Base-by-base conservation (phyloP, 2,329 filamentous ascomycete species). In the Cladosporium sp. region DNA sequence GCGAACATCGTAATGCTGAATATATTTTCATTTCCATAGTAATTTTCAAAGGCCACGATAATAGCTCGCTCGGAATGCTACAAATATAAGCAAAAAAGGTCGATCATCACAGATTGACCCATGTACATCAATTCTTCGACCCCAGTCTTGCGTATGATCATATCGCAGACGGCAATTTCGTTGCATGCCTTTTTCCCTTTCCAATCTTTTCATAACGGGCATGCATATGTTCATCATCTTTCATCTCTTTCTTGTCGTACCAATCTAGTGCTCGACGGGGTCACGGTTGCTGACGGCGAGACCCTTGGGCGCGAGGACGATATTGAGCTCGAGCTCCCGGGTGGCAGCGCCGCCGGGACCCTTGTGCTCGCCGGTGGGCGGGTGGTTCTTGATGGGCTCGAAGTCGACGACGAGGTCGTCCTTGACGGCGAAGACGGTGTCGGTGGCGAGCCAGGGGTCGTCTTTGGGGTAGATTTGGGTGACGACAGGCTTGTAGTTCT, bases 351-450 rank as follows among this genome's bases (percentile, higher is more conserved):
- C 74, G 37, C 74, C 74, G 11, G 72, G 73, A 5, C 74, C 74
- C 53, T 69, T 71, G 67, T 76, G 73, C 50, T 69, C 67, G 23
- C 64, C 63, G 75, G 87, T 82, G 67, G 78, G 75, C 77, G 86
- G 83, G 68, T 80, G 77, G 69, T 83, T 80, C 67, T 82, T 77
- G 72, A 79, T 78, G 62, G 85, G 84, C 73, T 80, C 80, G 73
- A 87, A 87, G 72, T 87, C 82, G 55, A 86, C 82, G 60, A 86
- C 81, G 49, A 87, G 78, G 66, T 86, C 85, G 66, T 86, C 83
- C 80, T 87, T 88, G 77, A 87, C 85, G 12, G 85, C 85, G 70
- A 86, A 87, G 64, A 87, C 85, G 57, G 85, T 85, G 77, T 88
- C 85, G 69, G 83, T 86, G 67, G 78, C 77, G 44, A 87, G 80